These are phyloP conservation scores for Gynochthodes officinalis DNA, from an alignment of 257 asterid genomes.

Conservation along the genomic window DNA sequence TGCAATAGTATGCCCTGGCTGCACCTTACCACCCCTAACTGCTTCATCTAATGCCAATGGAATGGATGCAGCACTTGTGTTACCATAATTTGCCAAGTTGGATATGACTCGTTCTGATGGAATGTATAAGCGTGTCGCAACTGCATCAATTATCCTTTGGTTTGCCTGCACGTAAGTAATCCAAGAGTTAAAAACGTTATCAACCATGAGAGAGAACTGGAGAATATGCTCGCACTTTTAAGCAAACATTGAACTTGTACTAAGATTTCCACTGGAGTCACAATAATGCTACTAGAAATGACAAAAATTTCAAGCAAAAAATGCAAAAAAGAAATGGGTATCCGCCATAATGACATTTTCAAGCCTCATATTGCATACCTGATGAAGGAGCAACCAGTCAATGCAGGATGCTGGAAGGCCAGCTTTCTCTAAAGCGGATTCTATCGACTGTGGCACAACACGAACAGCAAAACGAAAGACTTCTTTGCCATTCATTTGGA, in stretches of 20 bases:
- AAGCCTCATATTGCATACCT: conserved; percentile 45
- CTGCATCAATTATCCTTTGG: conserved; percentile 87
- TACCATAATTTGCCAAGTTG: conserved; percentile 83
- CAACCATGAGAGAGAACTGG: background rate
- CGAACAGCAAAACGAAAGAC: conserved; percentile 93
- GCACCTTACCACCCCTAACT: conserved; percentile 76
- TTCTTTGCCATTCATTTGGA: conserved; percentile 98
- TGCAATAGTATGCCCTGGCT: conserved; percentile 75
- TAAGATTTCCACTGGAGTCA: background rate
- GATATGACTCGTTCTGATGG: conserved; percentile 83
- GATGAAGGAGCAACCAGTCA: conserved; percentile 96
- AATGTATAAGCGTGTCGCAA: conserved; percentile 66
- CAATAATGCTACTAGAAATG: background rate
- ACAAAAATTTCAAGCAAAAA: background rate
- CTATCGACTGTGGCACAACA: conserved; percentile 90
- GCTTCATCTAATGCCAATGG: conserved; percentile 97
- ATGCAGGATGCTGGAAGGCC: conserved; percentile 66
- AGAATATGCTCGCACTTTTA: background rate
- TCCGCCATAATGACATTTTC: background rate
- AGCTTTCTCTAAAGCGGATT: conserved; percentile 68
- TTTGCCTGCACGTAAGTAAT: conserved; percentile 61
- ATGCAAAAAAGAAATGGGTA: too few species aligned
- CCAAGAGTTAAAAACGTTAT: background rate
- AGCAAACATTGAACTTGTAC: background rate
- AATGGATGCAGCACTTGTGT: conserved; percentile 90